Evolutionary conservation across 2,329 filamentous ascomycete genomes (phyloP).

Genomic region (Daldinia sp.): DNA sequence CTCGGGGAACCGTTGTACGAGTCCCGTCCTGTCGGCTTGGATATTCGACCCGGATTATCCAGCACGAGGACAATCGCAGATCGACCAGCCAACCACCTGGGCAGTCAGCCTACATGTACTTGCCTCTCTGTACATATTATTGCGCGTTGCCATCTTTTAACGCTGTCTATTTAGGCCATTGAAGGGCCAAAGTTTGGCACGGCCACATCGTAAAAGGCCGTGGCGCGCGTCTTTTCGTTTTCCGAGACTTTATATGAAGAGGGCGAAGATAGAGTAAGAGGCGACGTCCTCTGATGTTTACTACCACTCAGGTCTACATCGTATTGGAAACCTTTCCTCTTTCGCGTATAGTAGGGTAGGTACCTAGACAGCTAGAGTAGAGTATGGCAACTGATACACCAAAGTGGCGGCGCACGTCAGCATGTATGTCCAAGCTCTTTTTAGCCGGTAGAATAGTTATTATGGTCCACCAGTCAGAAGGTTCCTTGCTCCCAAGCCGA

Average conservation of each 20-base stretch:
- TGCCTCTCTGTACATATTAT: not conserved
- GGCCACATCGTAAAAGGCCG: conserved; percentile 1
- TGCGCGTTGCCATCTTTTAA: not conserved
- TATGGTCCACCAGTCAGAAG: conserved; percentile 5
- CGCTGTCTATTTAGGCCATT: not conserved
- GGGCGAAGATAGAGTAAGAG: not conserved
- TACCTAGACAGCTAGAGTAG: too few species aligned
- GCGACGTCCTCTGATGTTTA: not conserved
- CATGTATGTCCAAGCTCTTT: conserved; percentile 21
- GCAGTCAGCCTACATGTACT: not conserved
- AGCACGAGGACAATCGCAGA: conserved; percentile 11
- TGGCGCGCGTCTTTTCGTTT: not conserved
- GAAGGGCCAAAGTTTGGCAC: not conserved
- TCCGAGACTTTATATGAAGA: not conserved
- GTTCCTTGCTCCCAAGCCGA: not conserved
- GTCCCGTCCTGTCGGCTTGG: conserved; percentile 15
- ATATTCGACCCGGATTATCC: conserved; percentile 18
- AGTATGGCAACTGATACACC: conserved; percentile 1
- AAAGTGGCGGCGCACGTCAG: conserved; percentile 6
- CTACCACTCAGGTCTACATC: not conserved
- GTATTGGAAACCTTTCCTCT: not conserved
- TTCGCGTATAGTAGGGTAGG: not conserved
- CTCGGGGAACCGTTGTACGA: conserved; percentile 21
- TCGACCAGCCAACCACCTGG: conserved; percentile 4
- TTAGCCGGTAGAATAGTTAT: conserved; percentile 25